phyloP scores from a whole-genome alignment of 23 red algal genomes.

The Rhodosorus marinus region DNA sequence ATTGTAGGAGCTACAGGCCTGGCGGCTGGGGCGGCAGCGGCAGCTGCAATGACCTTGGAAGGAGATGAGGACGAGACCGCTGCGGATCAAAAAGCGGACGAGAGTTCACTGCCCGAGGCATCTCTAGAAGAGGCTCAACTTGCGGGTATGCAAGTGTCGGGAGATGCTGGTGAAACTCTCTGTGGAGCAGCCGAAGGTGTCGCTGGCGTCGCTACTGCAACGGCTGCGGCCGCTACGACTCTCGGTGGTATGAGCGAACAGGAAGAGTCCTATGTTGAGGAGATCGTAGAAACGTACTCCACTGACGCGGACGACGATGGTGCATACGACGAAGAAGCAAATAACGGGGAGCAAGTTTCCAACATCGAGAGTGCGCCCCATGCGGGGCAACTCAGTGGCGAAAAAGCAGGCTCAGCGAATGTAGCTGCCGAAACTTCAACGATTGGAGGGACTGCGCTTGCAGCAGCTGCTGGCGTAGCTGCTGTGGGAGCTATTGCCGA shows the following conservation, averaged over 20 bases:
- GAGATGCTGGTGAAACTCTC: no score
- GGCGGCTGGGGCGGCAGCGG: no score
- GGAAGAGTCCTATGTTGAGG: not conserved
- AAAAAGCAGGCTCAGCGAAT: no score
- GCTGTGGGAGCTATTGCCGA: not conserved
- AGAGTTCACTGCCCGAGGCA: no score
- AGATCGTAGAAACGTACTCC: not conserved
- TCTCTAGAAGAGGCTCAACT: no score
- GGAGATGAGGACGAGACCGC: not conserved
- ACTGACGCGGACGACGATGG: not conserved
- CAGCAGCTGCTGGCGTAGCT: not conserved
- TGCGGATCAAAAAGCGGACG: no score
- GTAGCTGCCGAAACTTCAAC: not conserved
- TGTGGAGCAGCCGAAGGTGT: no score
- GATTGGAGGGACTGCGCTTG: not conserved
- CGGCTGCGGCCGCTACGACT: no score
- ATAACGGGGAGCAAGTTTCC: not conserved
- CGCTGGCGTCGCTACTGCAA: no score
- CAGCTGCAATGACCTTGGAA: not conserved
- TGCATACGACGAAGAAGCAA: not conserved
- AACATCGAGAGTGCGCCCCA: not conserved
- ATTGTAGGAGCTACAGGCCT: not conserved
- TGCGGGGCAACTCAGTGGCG: no score
- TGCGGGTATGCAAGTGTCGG: no score
- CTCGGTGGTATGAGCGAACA: not conserved